Evolutionary conservation across 2,329 filamentous ascomycete genomes (phyloP), one percentile per base, ranked within the genome.

Genomic region (Colletotrichum karsti): DNA sequence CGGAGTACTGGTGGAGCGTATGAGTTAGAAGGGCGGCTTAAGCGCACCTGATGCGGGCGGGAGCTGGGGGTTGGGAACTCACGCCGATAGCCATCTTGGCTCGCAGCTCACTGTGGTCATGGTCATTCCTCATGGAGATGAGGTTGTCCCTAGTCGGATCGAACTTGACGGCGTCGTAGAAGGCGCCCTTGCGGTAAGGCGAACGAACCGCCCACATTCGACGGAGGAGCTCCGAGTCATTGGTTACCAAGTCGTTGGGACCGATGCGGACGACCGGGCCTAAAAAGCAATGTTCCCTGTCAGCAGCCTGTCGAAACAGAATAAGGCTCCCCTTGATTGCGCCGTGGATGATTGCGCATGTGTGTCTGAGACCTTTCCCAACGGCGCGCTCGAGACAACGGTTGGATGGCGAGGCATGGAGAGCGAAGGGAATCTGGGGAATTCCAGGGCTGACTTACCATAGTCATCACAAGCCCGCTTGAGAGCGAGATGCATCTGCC

Each of bases 1-100:
- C 86, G 3, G 84, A 83, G 71, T 88, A 88, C 84, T 84, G 12
- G 5, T 13, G 18, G 28, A 35, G 7, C 33, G 7, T 28, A 12
- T 35, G 37, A 57, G 54, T 53, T 20, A 53, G 55, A 20, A 20
- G 15, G 15, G 53, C 22, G 15, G 9, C 24, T 46, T n/a, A n/a
- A 22, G n/a, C 8, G 18, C n/a, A 5, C 24, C 4, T 8, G 10
- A 10, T 15, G n/a, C 15, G 15, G 7, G 37, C 9, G 20, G 26
- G n/a, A 13, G 0, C 24, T 1, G 8, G 9, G 44, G 37, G 35
- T 15, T 30, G 30, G 4, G 7, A 20, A 72, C 75, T 69, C 72
- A 77, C 75, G 22, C 84, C 87, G 2, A 82, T 76, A 15, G 82
- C 81, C 79, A 88, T 82, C 72, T 87, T 85, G 55, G 79, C 78